phyloP scores from a whole-genome alignment of 805 yeast species.

The Nakazawaea ambrosiae region DNA sequence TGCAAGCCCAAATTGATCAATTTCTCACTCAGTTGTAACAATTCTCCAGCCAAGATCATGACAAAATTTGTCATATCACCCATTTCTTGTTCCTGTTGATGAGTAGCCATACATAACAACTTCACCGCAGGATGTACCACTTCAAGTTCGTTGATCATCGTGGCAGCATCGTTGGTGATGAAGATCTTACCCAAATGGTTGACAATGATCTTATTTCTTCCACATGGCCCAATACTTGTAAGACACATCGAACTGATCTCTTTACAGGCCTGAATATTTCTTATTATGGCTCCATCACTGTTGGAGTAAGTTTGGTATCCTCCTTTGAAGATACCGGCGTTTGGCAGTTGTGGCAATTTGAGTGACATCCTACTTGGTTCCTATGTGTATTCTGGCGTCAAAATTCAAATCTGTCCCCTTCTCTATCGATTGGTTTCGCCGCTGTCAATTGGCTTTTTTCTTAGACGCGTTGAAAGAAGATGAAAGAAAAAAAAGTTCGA shows the following conservation, averaged over 20 bases:
- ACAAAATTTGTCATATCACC: conserved; percentile 96
- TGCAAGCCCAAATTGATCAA: conserved; percentile 78
- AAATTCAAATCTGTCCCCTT: not conserved
- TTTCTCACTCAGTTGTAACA: conserved; percentile 80
- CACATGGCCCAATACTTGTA: conserved; percentile 96
- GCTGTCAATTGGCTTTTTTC: too few relatives aligned
- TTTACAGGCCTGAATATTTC: conserved; percentile 91
- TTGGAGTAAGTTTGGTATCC: conserved; percentile 84
- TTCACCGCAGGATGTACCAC: conserved; percentile 97
- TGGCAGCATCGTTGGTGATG: conserved; percentile 96
- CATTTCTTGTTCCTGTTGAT: conserved; percentile 95
- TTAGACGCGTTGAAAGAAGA: not conserved
- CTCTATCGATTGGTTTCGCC: too few relatives aligned
- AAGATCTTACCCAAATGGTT: conserved; percentile 81
- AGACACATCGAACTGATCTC: conserved; percentile 88
- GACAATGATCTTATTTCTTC: conserved; percentile 92
- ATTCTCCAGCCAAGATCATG: conserved; percentile 86
- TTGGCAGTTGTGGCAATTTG: conserved; percentile 87
- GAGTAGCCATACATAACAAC: conserved; percentile 89
- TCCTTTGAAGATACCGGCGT: conserved; percentile 89
- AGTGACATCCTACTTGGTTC: conserved; percentile 62
- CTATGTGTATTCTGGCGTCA: not conserved
- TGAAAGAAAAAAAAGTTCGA: too few relatives aligned
- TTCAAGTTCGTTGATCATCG: conserved; percentile 88
- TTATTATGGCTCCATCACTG: conserved; percentile 89